Evolutionary conservation across 441 rosid species (phyloP).

Genomic region (Arabidopsis lyrata): DNA sequence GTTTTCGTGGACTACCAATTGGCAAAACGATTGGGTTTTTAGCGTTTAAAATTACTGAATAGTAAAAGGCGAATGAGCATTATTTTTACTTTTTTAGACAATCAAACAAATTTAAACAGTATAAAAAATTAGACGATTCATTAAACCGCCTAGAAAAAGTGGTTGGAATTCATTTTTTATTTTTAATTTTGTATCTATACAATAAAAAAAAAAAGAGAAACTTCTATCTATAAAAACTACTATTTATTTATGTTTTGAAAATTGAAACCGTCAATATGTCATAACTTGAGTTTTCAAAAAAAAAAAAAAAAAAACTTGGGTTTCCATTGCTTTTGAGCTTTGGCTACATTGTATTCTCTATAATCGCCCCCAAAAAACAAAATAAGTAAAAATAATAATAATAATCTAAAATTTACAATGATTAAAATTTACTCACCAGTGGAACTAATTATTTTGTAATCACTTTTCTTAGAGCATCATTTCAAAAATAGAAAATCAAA

Average conservation of each 20-base stretch:
- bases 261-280: too few relatives aligned
- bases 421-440: neutral
- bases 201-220: too few relatives aligned
- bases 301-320: too few relatives aligned
- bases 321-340: too few relatives aligned
- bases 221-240: too few relatives aligned
- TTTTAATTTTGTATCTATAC: too few relatives aligned
- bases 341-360: too few relatives aligned
- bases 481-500: neutral
- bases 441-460: slow-evolving; percentile 12
- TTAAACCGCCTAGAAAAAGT: neutral
- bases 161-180: neutral
- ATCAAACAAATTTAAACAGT: neutral
- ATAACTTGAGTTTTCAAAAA: too few relatives aligned
- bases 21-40: slow-evolving; percentile 7
- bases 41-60: neutral
- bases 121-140: neutral
- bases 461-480: neutral
- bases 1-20: neutral
- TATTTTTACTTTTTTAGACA: neutral
- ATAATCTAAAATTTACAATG: neutral
- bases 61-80: neutral
- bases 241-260: too few relatives aligned
- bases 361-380: too few relatives aligned
- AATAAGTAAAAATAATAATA: too few relatives aligned